phyloP scores from a whole-genome alignment of 1,139 yeast species.

The Kodamaea sp. region DNA sequence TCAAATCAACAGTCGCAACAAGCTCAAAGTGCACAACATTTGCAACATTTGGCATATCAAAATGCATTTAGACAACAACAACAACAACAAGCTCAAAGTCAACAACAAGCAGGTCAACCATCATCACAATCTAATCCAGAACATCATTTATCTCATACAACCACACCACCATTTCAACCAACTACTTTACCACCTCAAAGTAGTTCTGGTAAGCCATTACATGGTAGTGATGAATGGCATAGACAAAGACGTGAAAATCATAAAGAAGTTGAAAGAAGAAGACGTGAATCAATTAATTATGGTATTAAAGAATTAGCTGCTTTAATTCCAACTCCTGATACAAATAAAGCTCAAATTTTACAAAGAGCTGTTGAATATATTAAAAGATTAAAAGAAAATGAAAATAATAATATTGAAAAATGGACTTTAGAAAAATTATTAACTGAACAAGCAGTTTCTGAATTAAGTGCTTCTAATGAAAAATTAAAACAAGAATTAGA shows the following conservation, averaged over 20 bases:
- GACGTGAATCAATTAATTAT: constrained; percentile 86
- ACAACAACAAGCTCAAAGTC: constrained; percentile 15
- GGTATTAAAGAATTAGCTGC: constrained; percentile 85
- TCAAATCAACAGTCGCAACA: constrained; percentile 20
- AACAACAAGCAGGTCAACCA: constrained; percentile 14
- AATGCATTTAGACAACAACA: constrained; percentile 27
- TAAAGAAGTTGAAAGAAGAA: constrained; percentile 94
- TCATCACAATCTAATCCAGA: constrained; percentile 11
- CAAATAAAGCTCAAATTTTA: constrained; percentile 87
- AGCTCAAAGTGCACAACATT: constrained; percentile 23
- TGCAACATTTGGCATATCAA: constrained; percentile 31
- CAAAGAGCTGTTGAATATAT: constrained; percentile 88
- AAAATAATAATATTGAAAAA: constrained; percentile 82
- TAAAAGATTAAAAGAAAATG: constrained; percentile 82
- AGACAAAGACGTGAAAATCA: constrained; percentile 83
- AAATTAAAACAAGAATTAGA: constrained; percentile 76
- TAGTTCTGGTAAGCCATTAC: constrained; percentile 46
- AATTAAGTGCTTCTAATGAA: constrained; percentile 71
- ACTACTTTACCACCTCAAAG: constrained; percentile 33
- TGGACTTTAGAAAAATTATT: constrained; percentile 90
- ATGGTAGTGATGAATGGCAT: constrained; percentile 86
- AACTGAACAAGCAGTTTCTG: constrained; percentile 87
- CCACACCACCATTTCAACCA: constrained; percentile 21
- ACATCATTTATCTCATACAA: constrained; percentile 8
- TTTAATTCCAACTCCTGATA: constrained; percentile 81